phyloP scores from a whole-genome alignment of 768 basidiomycete genomes.

The Rhizopogon rudus region DNA sequence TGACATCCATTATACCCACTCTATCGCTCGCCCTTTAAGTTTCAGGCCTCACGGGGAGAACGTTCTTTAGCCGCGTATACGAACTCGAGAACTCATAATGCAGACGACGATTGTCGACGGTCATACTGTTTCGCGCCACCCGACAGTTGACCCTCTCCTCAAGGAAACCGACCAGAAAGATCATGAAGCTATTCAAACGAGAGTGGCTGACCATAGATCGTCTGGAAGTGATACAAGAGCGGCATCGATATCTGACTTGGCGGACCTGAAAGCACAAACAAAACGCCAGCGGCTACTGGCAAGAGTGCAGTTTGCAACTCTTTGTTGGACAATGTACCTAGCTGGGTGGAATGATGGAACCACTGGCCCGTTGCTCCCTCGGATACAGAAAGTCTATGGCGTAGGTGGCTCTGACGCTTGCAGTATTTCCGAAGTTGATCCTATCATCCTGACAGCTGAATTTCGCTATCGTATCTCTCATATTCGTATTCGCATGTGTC shows the following conservation, averaged over 20 bases:
- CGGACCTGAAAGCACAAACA: constrained; percentile 1
- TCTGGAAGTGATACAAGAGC: not conserved
- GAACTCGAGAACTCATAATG: not conserved
- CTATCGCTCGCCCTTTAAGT: not conserved
- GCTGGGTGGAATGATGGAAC: constrained; percentile 79
- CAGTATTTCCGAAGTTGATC: not conserved
- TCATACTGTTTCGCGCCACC: not conserved
- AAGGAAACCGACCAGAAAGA: not conserved
- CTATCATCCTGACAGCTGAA: constrained; percentile 31
- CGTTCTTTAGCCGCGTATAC: not conserved
- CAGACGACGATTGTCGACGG: not conserved
- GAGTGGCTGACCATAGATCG: not conserved
- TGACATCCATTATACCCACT: no score
- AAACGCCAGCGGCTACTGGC: constrained; percentile 9
- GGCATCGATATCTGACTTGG: not conserved
- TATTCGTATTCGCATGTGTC: constrained; percentile 47
- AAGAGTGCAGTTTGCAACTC: constrained; percentile 44
- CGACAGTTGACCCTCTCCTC: not conserved
- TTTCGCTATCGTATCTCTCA: constrained; percentile 47
- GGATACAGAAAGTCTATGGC: constrained; percentile 56
- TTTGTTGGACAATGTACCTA: constrained; percentile 55
- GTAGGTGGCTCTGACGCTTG: constrained; percentile 18
- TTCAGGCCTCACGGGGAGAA: not conserved
- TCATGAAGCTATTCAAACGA: not conserved
- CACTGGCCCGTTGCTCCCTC: constrained; percentile 68